Evolutionary conservation across 495 filamentous ascomycete species (phyloP), one percentile per base, ranked within the genome.

Genomic region (Penicillium desertorum): DNA sequence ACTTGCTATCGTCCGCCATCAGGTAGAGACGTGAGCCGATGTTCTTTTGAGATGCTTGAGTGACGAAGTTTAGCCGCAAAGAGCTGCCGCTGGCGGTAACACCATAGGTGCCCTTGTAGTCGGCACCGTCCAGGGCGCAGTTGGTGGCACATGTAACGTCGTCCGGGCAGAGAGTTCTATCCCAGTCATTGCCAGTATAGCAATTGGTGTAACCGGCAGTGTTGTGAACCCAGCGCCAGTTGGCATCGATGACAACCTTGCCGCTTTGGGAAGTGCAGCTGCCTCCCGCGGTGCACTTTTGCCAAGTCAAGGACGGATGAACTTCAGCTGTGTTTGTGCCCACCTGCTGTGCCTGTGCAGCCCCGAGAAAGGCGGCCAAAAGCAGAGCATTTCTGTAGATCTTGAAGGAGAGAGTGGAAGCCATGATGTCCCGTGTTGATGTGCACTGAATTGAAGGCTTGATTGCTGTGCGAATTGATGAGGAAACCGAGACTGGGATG

Each of bases 201-300:
- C 85, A 88, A 71, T 88, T 87, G 60, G 77, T 81, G 61, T 70
- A 82, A 48, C 76, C 74, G 41, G 67, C 65, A 16, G 69, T 74
- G 5, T 69, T 67, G 61, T 87, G 84, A 22, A 84, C 62, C 82
- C 81, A 84, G 23, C 84, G 79, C 79, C 84, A 88, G 66, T 86
- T 87, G 57, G 85, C 70, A 68, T 90, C 87, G 36, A 88, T 71
- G 25, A 85, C 82, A 45, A 90, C 69, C 32, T 77, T 79, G 50
- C 80, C 83, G 23, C 68, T 61, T 46, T 76, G 66, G 29, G 73
- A 69, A 29, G 76, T 77, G 73, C 86, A 88, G 51, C 76, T 81
- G 29, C 72, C 79, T 39, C 62, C 58, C 36, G 62, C 69, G 11
- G 79, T 75, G 69, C 86, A 89, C 44, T 75, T 80, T 58, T 77